Percentiles rank a stretch among this genome's conserved stretches.
Conservation (phyloP, 441 rosid species). For the Euphorbia celastroides region DNA sequence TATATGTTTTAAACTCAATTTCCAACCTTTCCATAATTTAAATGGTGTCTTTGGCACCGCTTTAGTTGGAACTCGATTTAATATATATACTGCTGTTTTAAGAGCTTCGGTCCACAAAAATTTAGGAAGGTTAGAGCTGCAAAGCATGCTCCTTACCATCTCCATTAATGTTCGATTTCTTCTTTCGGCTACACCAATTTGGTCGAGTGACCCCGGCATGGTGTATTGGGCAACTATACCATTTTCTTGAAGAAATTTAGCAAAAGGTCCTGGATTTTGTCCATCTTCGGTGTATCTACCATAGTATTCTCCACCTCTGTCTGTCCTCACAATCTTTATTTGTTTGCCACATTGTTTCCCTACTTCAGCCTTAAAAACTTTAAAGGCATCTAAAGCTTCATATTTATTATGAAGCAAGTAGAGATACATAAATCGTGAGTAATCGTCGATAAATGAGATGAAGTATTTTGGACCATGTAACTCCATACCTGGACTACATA, state of each 20-base stretch:
- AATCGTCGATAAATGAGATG: background rate
- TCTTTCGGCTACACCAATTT: background rate
- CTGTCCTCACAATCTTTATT: background rate
- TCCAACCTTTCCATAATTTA: too few species aligned
- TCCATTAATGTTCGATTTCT: background rate
- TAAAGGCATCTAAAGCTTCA: background rate
- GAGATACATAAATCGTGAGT: background rate
- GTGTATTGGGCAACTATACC: background rate
- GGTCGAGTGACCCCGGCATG: background rate
- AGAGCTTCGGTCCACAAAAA: background rate
- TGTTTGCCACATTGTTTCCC: background rate
- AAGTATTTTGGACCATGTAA: background rate
- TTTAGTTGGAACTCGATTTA: background rate
- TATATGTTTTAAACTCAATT: too few species aligned
- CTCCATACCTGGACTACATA: background rate
- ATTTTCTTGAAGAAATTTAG: background rate
- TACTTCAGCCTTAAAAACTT: background rate
- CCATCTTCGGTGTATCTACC: too few species aligned
- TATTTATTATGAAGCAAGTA: background rate
- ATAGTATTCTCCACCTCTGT: background rate
- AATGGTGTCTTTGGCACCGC: background rate
- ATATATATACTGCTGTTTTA: background rate
- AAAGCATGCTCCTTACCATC: background rate
- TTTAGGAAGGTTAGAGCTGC: background rate
- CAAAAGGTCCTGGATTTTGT: background rate